Evolutionary conservation across 2,329 filamentous ascomycete genomes (phyloP), one percentile per base, ranked within the genome.

Genomic region (Alternaria consortialis): DNA sequence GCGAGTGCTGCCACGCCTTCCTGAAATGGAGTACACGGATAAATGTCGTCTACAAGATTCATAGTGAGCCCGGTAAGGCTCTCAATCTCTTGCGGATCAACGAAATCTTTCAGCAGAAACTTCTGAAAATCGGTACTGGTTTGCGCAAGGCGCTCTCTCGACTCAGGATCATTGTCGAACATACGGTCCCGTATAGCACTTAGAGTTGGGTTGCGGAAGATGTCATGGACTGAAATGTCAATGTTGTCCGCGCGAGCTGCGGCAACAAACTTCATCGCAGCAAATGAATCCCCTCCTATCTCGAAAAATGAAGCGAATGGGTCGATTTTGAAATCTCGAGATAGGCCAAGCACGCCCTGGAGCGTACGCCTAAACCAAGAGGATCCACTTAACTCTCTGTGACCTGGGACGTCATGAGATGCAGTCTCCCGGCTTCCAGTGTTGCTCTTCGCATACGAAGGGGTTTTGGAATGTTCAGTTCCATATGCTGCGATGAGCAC

Each of bases 21-120:
- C 60, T 88, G 85, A 1, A 86, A 75, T 0, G 84, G 81, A 0
- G 84, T 85, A 73, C 84, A 86, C 1, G 85, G 85, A 56, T 86
- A 87, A 0, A 85, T 72, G 60, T 87, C 85, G 51, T 85, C 82
- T 20, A 80, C 67, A 25, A 69, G 62, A 1, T 6, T 13, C 23
- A 36, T 4, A 36, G 37, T 15, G 23, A 51, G 17, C 7, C 47
- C 47, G 4, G 31, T 36, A n/a, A 17, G 20, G n/a, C 12, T 17
- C 20, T 36, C 51, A 15, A 53, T 11, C 13, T 53, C 51, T 15
- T 53, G 34, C 7, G 37, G 37, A 6, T 40, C 37, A 7, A 40
- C 37, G 37, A 40, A 40, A 23, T 12, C 9, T 23, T 23, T 40
- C 37, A 40, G 37, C 5, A 17, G 23, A 17, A 40, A 40, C 37